Evolutionary conservation across 192 early-diverging fungal genomes (phyloP).

Genomic region (Coemansia sp.): DNA sequence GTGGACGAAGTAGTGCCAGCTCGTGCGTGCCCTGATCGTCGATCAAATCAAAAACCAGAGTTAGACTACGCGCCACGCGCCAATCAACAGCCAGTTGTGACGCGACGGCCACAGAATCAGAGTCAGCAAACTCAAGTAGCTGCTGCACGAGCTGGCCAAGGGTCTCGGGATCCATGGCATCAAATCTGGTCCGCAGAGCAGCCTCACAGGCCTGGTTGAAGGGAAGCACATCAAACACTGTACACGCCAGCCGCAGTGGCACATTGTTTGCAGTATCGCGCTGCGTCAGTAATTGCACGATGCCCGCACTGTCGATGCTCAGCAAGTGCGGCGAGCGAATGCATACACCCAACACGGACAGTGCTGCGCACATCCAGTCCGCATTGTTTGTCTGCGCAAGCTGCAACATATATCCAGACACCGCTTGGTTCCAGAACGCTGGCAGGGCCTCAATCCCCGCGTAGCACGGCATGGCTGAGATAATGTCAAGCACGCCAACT

Average conservation of each 20-base stretch:
- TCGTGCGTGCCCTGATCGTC: conserved; percentile 26
- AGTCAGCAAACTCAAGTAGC: conserved; percentile 20
- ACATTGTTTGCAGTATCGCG: neutral
- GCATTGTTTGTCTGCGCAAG: neutral
- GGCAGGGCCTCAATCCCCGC: conserved; percentile 19
- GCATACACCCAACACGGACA: conserved; percentile 35
- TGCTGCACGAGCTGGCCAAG: conserved; percentile 23
- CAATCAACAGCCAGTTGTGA: conserved; percentile 28
- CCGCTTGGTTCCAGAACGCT: conserved; percentile 41
- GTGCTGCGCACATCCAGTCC: conserved; percentile 18
- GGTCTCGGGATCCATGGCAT: conserved; percentile 10
- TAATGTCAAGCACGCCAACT: conserved; percentile 51
- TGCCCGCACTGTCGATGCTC: conserved; percentile 12
- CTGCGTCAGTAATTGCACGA: conserved; percentile 14
- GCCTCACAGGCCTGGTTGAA: conserved; percentile 1
- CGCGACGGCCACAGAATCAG: conserved; percentile 1
- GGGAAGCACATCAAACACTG: conserved; percentile 25
- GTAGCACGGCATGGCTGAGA: conserved; percentile 37
- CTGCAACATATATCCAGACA: conserved; percentile 14
- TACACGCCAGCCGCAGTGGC: conserved; percentile 25
- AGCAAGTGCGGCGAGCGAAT: conserved; percentile 33
- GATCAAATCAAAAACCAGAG: conserved; percentile 35
- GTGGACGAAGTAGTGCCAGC: conserved; percentile 34
- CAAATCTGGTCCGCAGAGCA: conserved; percentile 8
- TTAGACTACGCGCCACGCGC: conserved; percentile 26